Evolutionary conservation across 2,329 filamentous ascomycete genomes (phyloP).

Genomic region (Paracamarosporium sp.): DNA sequence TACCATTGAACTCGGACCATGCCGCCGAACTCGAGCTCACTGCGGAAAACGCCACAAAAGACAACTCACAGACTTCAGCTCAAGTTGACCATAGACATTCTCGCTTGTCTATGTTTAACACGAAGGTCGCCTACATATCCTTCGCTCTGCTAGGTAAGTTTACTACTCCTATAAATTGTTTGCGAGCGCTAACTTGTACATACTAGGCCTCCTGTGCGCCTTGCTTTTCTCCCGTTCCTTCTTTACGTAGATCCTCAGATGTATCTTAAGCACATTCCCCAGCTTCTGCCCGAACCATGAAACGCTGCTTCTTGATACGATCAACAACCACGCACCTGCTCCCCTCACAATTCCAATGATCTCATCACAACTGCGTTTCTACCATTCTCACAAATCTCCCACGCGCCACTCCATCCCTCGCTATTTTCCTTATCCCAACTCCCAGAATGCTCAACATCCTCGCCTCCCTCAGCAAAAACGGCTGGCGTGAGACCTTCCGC

Average conservation of each 20-base stretch:
- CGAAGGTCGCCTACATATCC: background rate
- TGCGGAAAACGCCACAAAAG: too few species aligned
- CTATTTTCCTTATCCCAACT: background rate
- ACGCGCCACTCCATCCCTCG: background rate
- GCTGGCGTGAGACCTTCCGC: constrained; percentile 8
- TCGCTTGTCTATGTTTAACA: background rate
- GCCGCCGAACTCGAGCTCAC: too few species aligned
- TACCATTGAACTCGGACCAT: too few species aligned
- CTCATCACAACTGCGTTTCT: background rate
- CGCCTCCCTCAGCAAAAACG: constrained; percentile 6
- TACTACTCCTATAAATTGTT: background rate
- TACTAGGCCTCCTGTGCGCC: background rate
- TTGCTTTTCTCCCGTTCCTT: background rate
- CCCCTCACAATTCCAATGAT: background rate
- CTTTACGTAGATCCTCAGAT: background rate
- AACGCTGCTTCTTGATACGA: background rate
- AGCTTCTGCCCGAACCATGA: background rate
- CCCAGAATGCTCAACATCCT: constrained; percentile 3
- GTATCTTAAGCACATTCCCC: background rate
- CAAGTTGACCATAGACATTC: background rate
- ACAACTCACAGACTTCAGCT: too few species aligned
- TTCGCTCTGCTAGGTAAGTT: background rate
- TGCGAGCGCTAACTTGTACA: background rate
- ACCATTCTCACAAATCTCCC: background rate
- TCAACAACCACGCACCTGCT: background rate